A percentile compares a stretch with the other conserved stretches of the same genome.
These are phyloP conservation scores for Trichoderma citrinoviride DNA, from an alignment of 2,329 filamentous ascomycete genomes.

Conservation along the genomic window DNA sequence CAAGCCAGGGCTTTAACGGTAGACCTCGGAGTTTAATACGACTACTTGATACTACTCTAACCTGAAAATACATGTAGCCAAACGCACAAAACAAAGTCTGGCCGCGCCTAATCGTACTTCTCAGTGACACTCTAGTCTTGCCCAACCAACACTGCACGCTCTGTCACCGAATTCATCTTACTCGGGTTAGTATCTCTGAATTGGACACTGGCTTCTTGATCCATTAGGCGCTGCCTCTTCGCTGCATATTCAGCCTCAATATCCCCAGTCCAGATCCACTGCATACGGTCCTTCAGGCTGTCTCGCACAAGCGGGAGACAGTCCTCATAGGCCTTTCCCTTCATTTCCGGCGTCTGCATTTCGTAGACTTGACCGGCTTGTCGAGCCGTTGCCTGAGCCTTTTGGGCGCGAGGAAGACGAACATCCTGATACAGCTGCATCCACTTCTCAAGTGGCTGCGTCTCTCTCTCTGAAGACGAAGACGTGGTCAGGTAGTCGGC, in stretches of 20 bases:
- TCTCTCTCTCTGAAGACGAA: background rate
- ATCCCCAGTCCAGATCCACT: slow-evolving; percentile 13
- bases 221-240: background rate
- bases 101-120: background rate
- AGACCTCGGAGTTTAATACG: background rate
- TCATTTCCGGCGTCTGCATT: slow-evolving; percentile 11
- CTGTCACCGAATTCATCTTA: background rate
- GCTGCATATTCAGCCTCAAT: slow-evolving; percentile 12
- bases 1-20: no score
- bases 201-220: background rate
- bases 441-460: background rate
- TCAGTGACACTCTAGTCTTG: background rate
- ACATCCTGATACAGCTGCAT: slow-evolving; percentile 10
- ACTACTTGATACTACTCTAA: background rate
- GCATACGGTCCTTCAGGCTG: slow-evolving; percentile 11
- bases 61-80: background rate
- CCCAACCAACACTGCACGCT: background rate
- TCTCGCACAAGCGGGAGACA: slow-evolving; percentile 7
- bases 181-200: background rate
- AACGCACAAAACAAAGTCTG: background rate
- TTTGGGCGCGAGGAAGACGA: slow-evolving; percentile 11
- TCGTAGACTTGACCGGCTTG: slow-evolving; percentile 11
- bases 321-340: background rate
- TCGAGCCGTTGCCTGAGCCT: slow-evolving; percentile 14
- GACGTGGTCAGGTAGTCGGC: slow-evolving; percentile 2